These are phyloP conservation scores for Cercospora janseana DNA, from an alignment of 2,329 filamentous ascomycete genomes.

Conservation along the genomic window DNA sequence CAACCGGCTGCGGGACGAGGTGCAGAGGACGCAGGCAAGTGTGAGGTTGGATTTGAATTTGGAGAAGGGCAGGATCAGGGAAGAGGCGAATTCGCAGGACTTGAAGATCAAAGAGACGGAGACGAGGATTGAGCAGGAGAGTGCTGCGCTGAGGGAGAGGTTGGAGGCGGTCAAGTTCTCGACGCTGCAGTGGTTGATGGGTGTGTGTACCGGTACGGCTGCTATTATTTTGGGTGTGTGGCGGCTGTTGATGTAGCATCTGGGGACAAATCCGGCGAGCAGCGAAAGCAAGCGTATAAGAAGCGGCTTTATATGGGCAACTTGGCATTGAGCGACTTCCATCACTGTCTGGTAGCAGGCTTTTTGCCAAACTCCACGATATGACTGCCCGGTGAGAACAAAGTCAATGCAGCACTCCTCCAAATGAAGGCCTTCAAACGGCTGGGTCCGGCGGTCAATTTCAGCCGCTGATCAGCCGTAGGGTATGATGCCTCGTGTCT, in stretches of 20 bases:
- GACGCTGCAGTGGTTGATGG: slow-evolving; percentile 96
- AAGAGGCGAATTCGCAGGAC: slow-evolving; percentile 94
- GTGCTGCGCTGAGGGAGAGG: slow-evolving; percentile 83
- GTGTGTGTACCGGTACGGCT: slow-evolving; percentile 65
- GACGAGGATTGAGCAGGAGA: slow-evolving; percentile 97
- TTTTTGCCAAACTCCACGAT: too few species aligned
- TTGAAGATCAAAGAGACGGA: slow-evolving; percentile 99
- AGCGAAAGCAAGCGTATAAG: neutral
- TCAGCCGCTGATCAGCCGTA: too few species aligned
- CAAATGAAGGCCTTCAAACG: too few species aligned
- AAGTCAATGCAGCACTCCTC: too few species aligned
- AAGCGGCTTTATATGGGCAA: neutral
- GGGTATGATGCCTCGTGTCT: too few species aligned
- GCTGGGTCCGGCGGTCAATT: too few species aligned
- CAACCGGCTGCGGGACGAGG: slow-evolving; percentile 85
- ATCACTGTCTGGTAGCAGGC: too few species aligned
- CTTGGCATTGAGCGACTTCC: too few species aligned
- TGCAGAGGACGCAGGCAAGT: slow-evolving; percentile 88
- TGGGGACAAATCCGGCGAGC: neutral
- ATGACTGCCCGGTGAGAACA: too few species aligned
- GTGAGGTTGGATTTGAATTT: slow-evolving; percentile 90
- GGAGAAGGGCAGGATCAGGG: slow-evolving; percentile 92
- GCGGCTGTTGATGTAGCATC: slow-evolving; percentile 64
- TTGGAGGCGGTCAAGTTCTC: slow-evolving; percentile 97
- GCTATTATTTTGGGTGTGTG: slow-evolving; percentile 66